Conservation (phyloP, 225 moss, liverwort and hornwort species). For the Straminergon stramineum region DNA sequence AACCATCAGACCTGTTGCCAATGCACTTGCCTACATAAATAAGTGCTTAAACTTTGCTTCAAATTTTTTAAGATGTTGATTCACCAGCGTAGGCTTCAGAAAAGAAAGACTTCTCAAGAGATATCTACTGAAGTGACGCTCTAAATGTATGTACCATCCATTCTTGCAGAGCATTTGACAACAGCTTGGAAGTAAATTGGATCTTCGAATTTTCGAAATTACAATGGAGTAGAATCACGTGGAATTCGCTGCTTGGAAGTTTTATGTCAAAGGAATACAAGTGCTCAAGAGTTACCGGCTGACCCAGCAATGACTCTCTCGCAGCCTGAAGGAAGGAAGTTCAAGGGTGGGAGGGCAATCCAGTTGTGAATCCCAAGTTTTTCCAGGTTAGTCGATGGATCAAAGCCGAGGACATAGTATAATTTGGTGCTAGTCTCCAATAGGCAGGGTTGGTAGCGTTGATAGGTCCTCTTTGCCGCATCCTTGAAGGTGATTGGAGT, state of each 20-base stretch:
- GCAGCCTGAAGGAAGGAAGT: conserved; percentile 39
- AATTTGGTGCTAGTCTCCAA: conserved; percentile 35
- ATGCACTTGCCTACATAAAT: background rate
- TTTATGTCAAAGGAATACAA: background rate
- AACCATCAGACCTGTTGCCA: conserved; percentile 34
- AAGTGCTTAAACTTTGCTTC: background rate
- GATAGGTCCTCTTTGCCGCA: conserved; percentile 5
- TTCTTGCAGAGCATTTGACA: background rate
- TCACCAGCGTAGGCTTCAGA: background rate
- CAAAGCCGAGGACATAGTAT: conserved; percentile 22
- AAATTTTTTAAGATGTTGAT: background rate
- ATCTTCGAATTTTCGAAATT: background rate
- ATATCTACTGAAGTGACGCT: background rate
- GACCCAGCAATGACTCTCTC: conserved; percentile 42
- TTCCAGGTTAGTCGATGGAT: background rate
- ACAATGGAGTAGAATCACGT: background rate
- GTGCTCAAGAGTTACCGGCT: conserved; percentile 13
- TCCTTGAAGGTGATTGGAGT: conserved; percentile 34
- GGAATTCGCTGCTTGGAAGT: background rate
- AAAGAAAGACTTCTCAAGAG: background rate
- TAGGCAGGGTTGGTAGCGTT: conserved; percentile 32
- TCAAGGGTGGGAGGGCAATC: conserved; percentile 41
- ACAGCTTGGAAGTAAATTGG: background rate
- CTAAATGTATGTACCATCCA: background rate
- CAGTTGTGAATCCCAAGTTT: conserved; percentile 19